Evolutionary conservation across 179 eudicot genomes (phyloP).

Genomic region (Actinidia arguta): DNA sequence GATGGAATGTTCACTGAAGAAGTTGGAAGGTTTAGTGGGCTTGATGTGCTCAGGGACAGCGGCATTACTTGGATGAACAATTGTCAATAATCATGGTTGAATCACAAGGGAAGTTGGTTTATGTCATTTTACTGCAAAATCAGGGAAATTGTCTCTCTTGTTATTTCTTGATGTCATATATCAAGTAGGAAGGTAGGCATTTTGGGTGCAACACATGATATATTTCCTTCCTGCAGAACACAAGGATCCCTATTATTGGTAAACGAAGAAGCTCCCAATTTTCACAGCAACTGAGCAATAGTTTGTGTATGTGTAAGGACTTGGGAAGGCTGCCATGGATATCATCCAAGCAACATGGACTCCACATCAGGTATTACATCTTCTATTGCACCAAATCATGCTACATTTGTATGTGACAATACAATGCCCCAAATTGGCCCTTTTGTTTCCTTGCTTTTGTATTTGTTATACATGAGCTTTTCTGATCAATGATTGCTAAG

Average conservation of each 20-base stretch:
- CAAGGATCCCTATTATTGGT: slow-evolving; percentile 99
- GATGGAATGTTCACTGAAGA: slow-evolving; percentile 92
- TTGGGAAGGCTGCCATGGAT: slow-evolving; percentile 81
- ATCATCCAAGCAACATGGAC: slow-evolving; percentile 82
- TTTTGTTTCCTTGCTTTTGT: background rate
- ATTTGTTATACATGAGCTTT: too few species aligned
- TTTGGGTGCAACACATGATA: background rate
- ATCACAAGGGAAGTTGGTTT: slow-evolving; percentile 73
- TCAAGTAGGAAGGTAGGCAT: background rate
- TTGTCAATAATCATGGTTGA: slow-evolving; percentile 82
- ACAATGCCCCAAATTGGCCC: background rate
- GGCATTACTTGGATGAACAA: slow-evolving; percentile 75
- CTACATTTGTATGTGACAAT: background rate
- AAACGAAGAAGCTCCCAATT: slow-evolving; percentile 97
- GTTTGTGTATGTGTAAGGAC: slow-evolving; percentile 99
- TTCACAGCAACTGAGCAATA: slow-evolving; percentile 99
- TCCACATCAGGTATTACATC: slow-evolving; percentile 76
- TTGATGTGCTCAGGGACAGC: slow-evolving; percentile 91
- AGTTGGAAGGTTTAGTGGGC: slow-evolving; percentile 90
- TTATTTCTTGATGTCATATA: background rate
- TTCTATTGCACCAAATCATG: background rate
- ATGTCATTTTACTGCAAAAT: background rate
- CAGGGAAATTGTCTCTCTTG: background rate
- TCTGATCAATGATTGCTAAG: too few species aligned
- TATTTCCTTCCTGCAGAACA: slow-evolving; percentile 54